Evolutionary conservation across 352 stramenopile genomes (phyloP).

Genomic region (Globisporangium recalcitrans): DNA sequence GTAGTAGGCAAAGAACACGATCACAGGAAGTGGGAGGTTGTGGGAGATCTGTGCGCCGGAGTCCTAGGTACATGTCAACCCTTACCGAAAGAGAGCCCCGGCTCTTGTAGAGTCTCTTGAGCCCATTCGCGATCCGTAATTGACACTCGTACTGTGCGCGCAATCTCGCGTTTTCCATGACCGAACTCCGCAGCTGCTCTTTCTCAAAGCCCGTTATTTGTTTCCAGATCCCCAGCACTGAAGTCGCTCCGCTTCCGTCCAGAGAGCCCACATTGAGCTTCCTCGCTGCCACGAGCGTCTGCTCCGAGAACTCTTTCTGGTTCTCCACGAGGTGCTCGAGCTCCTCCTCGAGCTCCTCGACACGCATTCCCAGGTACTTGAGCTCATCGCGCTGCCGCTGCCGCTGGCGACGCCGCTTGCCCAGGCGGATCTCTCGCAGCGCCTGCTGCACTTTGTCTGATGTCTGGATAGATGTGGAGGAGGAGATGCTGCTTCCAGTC

Average conservation of each 20-base stretch:
- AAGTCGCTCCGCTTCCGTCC: background rate
- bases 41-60: no score
- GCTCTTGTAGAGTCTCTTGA: constrained; percentile 28
- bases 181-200: constrained; percentile 24
- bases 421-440: background rate
- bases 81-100: background rate
- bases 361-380: background rate
- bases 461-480: background rate
- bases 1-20: background rate
- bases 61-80: no score
- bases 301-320: background rate
- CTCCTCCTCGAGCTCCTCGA: background rate
- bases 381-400: background rate
- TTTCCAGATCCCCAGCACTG: constrained; percentile 25
- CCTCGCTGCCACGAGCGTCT: background rate
- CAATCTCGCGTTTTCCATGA: constrained; percentile 30
- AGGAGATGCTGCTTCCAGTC: background rate
- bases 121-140: constrained; percentile 27
- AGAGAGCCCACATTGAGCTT: background rate
- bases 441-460: background rate
- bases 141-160: constrained; percentile 30
- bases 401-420: constrained; percentile 1
- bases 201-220: constrained; percentile 28
- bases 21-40: background rate
- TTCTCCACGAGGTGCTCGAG: background rate